Base-by-base conservation (phyloP, 176 grass and related monocot species). In the Eremochloa ophiuroides region DNA sequence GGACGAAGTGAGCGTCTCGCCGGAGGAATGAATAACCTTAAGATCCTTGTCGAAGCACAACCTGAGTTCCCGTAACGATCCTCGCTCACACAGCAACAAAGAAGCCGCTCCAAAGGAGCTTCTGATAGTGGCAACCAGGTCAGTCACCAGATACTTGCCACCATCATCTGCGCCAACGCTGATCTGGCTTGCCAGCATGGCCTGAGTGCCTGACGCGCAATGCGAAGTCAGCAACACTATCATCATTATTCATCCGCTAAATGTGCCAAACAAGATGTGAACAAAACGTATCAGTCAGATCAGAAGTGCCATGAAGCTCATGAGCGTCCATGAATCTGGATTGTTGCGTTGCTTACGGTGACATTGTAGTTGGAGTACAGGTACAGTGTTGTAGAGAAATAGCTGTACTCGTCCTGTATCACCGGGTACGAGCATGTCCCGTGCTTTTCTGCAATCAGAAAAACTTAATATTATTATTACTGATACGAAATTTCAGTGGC, bases 401-500 rank as follows among this genome's bases (percentile, higher is more conserved):
- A 75, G 22, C 73, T 59, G 50, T 75, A 75, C 2, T 75, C 73
- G 6, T 74, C 48, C 47, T 56, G 30, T 22, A 75, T 75, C 51
- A 58, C 22, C 15, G 73, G 50, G 33, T 39, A 58, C 20, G 73
- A 37, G 78, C 78, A 81, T 59, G 48, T 59, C 48, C 48, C 78
- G 17, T 59, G 78, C 48, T 81, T 59, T 31, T 82, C 79, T 62
- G 53, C 22, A 46, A 81, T 2, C 34, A 15, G 25, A 26, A 66
- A 27, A 10, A 22, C 3, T 20, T 29, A 20, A 8, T 18, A 20
- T 51, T 51, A 51, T 13, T 34, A 43, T 10, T 22, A 1, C 46
- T 15, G 25, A 26, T 11, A 38, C 29, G 3, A 22, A 65, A 22
- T 10, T 35, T 66, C 46, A 26, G 23, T 53, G 12, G 4, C 51